A percentile compares a stretch with the other conserved stretches of the same genome.
Evolutionary conservation across 1,139 yeast genomes (phyloP).

Genomic region (Ogataea hybrid): DNA sequence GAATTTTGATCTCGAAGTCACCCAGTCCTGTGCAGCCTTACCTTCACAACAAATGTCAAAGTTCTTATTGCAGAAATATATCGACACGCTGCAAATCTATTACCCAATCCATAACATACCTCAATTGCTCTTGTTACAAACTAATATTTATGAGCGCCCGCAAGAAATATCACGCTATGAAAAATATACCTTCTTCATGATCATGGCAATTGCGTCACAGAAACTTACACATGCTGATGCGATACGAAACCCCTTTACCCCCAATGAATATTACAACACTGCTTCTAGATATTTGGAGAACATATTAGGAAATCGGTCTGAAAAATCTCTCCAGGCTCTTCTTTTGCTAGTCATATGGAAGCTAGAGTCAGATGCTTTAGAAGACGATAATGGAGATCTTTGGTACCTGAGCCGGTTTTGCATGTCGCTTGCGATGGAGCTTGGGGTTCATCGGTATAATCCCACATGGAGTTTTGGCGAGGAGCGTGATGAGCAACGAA

Average conservation of each 20-base stretch:
- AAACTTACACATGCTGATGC: constrained; percentile 8
- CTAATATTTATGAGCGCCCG: constrained; percentile 14
- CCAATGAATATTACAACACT: constrained; percentile 24
- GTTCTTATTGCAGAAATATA: constrained; percentile 16
- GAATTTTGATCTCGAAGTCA: constrained; percentile 17
- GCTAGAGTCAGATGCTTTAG: constrained; percentile 19
- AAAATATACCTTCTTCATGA: constrained; percentile 22
- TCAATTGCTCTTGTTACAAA: constrained; percentile 5
- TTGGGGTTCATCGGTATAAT: constrained; percentile 26
- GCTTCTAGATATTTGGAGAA: constrained; percentile 24
- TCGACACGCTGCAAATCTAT: constrained; percentile 21
- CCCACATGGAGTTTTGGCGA: constrained; percentile 28
- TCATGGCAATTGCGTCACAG: constrained; percentile 22
- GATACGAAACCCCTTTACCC: constrained; percentile 20
- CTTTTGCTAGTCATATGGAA: constrained; percentile 23
- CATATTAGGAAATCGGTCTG: constrained; percentile 20
- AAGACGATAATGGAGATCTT: constrained; percentile 26
- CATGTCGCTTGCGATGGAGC: constrained; percentile 28
- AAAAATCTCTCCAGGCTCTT: constrained; percentile 22
- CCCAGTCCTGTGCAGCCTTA: constrained; percentile 20
- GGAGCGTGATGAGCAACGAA: constrained; percentile 22
- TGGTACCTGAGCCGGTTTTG: constrained; percentile 26
- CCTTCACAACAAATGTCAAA: constrained; percentile 22
- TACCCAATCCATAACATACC: constrained; percentile 20
- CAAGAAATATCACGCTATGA: constrained; percentile 20